Base-by-base conservation (phyloP, 768 basidiomycete genomes). In the Tulasnella sp. region DNA sequence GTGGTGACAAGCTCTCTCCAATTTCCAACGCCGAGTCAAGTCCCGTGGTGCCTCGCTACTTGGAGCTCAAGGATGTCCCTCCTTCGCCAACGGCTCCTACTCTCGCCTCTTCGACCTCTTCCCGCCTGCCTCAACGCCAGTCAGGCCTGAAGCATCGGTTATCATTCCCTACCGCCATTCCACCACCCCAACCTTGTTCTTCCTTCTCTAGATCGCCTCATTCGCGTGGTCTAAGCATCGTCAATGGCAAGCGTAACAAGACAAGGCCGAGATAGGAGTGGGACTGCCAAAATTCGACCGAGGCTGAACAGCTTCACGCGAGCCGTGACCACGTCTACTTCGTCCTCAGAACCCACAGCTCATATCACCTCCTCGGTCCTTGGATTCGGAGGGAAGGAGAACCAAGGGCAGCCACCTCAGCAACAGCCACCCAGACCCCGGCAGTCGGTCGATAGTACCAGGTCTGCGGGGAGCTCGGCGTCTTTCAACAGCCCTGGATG, bases 251-350 rank as follows among this genome's bases (percentile, higher is more conserved):
- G 67, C 61, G 69, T 0, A 67, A 67, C 13, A 42, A 55, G 61
- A 77, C 76, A 70, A 40, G 40, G 61, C 70, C 0, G 71, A 71
- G 70, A 71, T 77, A 37, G 76, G 76, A 26, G 51, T 42, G 7
- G 76, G 44, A 10, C 26, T 74, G 32, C 73, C 73, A 23, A 71
- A 37, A 61, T 61, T 10, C 16, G 71, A 3, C 71, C 26, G 35
- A 72, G 71, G 71, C 71, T 72, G 7, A 72, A 72, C n/a, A 72
- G 71, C 20, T 26, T 74, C n/a, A 74, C 39, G n/a, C 32, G 48
- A 23, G 35, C 20, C 3, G 35, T 57, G 1, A 26, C 39, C 20
- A 26, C 26, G 5, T 57, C 48, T 20, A 75, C 26, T 20, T 75
- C 48, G n/a, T 57, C 37, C 26, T 46, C 39, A 5, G 57, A 16